Base-by-base conservation (phyloP, 1,284 basidiomycete genomes). In the Ustilago vetiveriae region DNA sequence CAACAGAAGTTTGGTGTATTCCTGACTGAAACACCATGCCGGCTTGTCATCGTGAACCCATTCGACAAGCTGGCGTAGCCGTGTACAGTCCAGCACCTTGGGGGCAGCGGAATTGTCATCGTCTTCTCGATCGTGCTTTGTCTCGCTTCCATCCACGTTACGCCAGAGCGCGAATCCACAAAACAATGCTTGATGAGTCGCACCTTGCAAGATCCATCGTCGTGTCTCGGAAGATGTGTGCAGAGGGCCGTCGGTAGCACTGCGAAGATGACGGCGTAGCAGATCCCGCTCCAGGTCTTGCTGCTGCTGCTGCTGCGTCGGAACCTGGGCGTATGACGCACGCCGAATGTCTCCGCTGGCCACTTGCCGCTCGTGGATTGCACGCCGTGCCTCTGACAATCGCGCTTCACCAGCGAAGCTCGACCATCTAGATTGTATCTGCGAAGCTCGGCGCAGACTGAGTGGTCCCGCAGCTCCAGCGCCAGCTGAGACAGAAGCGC, bases 201-300 rank as follows among this genome's bases (percentile, higher is more conserved):
- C 27, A 16, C 65, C 65, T 36, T 54, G 49, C 32, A 68, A 30
- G 32, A 68, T 58, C 65, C 65, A 68, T 22, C 58, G 54, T 8
- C 65, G 58, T 11, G 54, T 63, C 21, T 51, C 54, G 10, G 35
- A 37, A 23, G 33, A 52, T n/a, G 57, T 32, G 17, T 50, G 48
- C 17, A 21, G 41, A 10, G 19, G 37, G 19, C 36, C 22, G 3
- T 21, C 32, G 14, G 30, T 7, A 16, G 19, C 27, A 14, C 7
- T 37, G 8, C 50, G 45, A 6, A 50, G n/a, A 9, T 38, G 62
- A 11, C 46, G 32, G n/a, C 46, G 55, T 23, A 41, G 50, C 22
- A 58, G 23, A 14, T 58, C 42, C 19, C 55, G 49, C 3, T 49
- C 38, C 16, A 19, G 13, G 6, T 65, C 45, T 17, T 42, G 36